Base-by-base conservation (phyloP, 768 basidiomycete species). In the Nidularia sp. region DNA sequence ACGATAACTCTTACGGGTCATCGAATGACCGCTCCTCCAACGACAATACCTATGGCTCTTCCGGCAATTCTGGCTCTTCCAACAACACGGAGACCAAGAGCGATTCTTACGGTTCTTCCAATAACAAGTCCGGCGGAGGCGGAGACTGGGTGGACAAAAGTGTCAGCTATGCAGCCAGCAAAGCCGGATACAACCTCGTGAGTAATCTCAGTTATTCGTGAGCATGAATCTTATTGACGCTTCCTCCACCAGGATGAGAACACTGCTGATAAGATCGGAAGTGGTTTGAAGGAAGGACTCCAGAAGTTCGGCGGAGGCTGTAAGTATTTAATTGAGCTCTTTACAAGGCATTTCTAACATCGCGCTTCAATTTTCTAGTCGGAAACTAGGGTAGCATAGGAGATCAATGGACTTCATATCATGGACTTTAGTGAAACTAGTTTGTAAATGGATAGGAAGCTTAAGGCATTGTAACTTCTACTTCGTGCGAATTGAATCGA, bases 121-220 rank as follows among this genome's bases (percentile, higher is more conserved):
- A 62, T 54, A 54, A 50, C 43, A 39, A 39, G 6, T 15, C n/a
- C 25, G 33, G 44, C 7, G 45, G 51, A 4, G 55, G 55, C 7
- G 57, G 54, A 31, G 63, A 70, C 57, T 74, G 57, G 65, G 41
- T 73, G 46, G 63, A 72, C 53, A 71, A 74, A 53, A 72, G 76
- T 45, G 62, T 81, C 48, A 63, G 64, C 53, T 53, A 48, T n/a
- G 69, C 60, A 22, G 73, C 77, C 6, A 51, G 65, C 51, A 70
- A 73, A 59, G 71, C 70, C 29, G 80, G 80, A 0, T 71, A 66
- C 56, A 70, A 77, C 54, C 5, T 80, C 12, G 79, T 81, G 51
- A 47, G 77, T 69, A 7, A 41, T 29, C 34, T 53, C 48, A 42
- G 43, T 32, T 15, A 5, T 5, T 41, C 39, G 39, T 41, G 25